phyloP scores from a whole-genome alignment of 345 rosid genomes.

The Hibiscus trionum region DNA sequence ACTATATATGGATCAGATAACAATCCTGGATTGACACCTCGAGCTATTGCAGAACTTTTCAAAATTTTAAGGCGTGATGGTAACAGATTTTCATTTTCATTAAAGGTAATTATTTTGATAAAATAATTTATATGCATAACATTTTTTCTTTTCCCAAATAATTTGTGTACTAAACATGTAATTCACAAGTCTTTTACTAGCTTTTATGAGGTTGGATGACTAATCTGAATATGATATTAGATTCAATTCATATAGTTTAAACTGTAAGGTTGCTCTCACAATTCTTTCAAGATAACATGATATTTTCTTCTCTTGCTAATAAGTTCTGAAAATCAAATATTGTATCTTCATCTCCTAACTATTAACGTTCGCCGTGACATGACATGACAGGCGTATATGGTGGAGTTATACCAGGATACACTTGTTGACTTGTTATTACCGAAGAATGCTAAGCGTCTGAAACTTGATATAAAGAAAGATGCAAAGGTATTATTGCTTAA shows the following conservation, averaged over 20 bases:
- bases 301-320: neutral
- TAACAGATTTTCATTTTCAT: constrained; percentile 71
- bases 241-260: neutral
- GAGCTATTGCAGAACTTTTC: constrained; percentile 79
- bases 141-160: neutral
- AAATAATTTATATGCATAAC: neutral
- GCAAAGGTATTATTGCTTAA: constrained; percentile 47
- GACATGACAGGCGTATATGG: constrained; percentile 68
- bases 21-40: constrained; percentile 84
- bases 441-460: constrained; percentile 58
- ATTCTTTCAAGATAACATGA: neutral
- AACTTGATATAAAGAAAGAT: constrained; percentile 92
- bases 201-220: neutral
- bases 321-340: neutral
- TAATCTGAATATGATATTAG: neutral
- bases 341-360: neutral
- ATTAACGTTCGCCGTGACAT: constrained; percentile 4
- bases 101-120: constrained; percentile 49
- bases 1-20: constrained; percentile 76
- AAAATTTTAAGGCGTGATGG: constrained; percentile 64
- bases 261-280: neutral
- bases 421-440: constrained; percentile 79
- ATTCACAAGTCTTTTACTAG: neutral
- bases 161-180: neutral
- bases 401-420: constrained; percentile 96